Conservation (phyloP, 768 basidiomycete species). For the Fomitopsis serialis region DNA sequence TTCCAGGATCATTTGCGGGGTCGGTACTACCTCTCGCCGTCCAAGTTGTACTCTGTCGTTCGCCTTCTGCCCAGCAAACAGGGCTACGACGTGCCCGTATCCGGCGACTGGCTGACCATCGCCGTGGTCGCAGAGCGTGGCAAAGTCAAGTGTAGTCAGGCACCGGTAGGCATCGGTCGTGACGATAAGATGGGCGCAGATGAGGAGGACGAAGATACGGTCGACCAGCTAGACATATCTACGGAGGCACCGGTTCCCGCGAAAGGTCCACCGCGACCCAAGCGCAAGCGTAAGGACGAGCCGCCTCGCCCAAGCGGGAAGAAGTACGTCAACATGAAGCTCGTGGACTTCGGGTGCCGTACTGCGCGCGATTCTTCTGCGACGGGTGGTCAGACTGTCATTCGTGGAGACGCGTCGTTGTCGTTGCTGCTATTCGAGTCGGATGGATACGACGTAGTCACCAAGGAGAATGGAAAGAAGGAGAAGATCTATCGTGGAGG, state of each 20-base stretch:
- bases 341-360: slow-evolving; percentile 74
- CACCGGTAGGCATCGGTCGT: slow-evolving; percentile 49
- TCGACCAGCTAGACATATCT: slow-evolving; percentile 14
- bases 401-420: slow-evolving; percentile 80
- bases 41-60: slow-evolving; percentile 81
- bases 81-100: slow-evolving; percentile 87
- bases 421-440: slow-evolving; percentile 86
- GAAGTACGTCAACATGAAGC: slow-evolving; percentile 82
- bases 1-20: slow-evolving; percentile 77
- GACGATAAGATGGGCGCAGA: slow-evolving; percentile 34
- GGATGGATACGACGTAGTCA: slow-evolving; percentile 59
- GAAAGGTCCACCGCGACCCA: slow-evolving; percentile 17
- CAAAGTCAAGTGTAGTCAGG: slow-evolving; percentile 65
- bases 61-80: slow-evolving; percentile 73
- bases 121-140: slow-evolving; percentile 93
- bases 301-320: slow-evolving; percentile 49
- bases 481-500: slow-evolving; percentile 80
- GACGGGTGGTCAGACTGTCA: slow-evolving; percentile 48
- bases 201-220: slow-evolving; percentile 18
- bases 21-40: slow-evolving; percentile 86
- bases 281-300: slow-evolving; percentile 31
- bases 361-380: slow-evolving; percentile 41
- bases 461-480: slow-evolving; percentile 44
- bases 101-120: slow-evolving; percentile 93
- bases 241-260: background rate